Evolutionary conservation across 1,139 yeast species (phyloP).

Genomic region (Hanseniaspora uvarum): DNA sequence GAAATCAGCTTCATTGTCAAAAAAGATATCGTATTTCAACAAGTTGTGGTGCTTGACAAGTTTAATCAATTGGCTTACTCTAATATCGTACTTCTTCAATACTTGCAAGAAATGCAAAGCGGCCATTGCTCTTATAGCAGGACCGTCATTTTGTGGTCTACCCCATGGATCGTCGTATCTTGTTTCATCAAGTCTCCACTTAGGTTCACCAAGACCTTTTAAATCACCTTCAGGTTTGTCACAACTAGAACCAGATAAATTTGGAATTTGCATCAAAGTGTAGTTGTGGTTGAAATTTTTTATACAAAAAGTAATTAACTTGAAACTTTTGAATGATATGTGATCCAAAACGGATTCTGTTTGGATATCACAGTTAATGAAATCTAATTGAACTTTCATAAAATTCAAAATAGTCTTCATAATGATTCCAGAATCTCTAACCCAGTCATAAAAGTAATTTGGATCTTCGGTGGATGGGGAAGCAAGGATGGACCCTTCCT

Average conservation of each 20-base stretch:
- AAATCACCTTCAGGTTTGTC: conserved; percentile 30
- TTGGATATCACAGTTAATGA: not conserved
- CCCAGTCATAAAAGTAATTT: conserved; percentile 82
- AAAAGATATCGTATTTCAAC: conserved; percentile 18
- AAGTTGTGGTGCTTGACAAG: conserved; percentile 27
- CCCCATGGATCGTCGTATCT: conserved; percentile 71
- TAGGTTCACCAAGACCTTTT: conserved; percentile 79
- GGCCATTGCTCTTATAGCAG: conserved; percentile 68
- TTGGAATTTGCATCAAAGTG: conserved; percentile 52
- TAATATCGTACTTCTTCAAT: conserved; percentile 24
- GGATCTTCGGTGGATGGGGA: conserved; percentile 65
- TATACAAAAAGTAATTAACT: conserved; percentile 23
- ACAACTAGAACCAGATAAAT: conserved; percentile 49
- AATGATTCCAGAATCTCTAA: conserved; percentile 79
- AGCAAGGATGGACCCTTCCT: conserved; percentile 69
- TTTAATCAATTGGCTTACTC: conserved; percentile 27
- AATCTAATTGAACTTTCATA: conserved; percentile 14
- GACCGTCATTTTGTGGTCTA: conserved; percentile 93
- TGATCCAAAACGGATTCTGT: conserved; percentile 16
- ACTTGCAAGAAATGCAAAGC: conserved; percentile 47
- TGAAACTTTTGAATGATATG: conserved; percentile 17
- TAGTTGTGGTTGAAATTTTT: conserved; percentile 52
- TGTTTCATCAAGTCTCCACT: conserved; percentile 56
- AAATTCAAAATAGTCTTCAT: conserved; percentile 47
- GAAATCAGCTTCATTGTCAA: conserved; percentile 29